phyloP scores from a whole-genome alignment of 192 early-diverging fungal genomes.

The Phycomyces blakesleeanus region DNA sequence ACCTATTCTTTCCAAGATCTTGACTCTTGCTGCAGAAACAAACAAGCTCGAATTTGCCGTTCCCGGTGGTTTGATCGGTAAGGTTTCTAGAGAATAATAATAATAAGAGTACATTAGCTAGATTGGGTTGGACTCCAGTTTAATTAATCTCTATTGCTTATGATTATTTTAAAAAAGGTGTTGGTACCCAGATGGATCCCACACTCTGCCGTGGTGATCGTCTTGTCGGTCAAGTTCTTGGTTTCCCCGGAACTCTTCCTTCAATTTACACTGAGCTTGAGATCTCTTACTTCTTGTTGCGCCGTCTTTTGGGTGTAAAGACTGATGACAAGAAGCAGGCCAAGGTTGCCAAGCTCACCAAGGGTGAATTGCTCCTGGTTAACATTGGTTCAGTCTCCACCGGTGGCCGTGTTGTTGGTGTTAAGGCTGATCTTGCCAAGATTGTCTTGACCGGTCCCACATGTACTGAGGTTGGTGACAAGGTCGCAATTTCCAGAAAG shows the following conservation, averaged over 20 bases:
- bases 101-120: too few species aligned
- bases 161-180: conserved; percentile 53
- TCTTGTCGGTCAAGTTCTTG: conserved; percentile 94
- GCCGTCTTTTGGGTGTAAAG: conserved; percentile 94
- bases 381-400: conserved; percentile 96
- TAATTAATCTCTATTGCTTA: neutral
- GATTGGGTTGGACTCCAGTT: too few species aligned
- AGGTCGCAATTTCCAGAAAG: conserved; percentile 91
- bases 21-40: conserved; percentile 81
- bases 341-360: conserved; percentile 88
- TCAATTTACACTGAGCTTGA: conserved; percentile 93
- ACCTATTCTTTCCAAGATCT: conserved; percentile 86
- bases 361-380: conserved; percentile 91
- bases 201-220: conserved; percentile 94
- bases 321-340: conserved; percentile 98
- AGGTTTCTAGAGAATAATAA: neutral
- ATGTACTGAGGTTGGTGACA: conserved; percentile 94
- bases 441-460: conserved; percentile 85
- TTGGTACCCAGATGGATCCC: conserved; percentile 95
- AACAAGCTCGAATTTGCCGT: conserved; percentile 97
- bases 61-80: conserved; percentile 97
- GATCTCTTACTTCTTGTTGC: conserved; percentile 95
- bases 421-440: conserved; percentile 94
- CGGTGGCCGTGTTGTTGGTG: conserved; percentile 89
- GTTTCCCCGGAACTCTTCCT: conserved; percentile 86